Conservation (phyloP, 208 protist species). For the Leishmania gerbilli region DNA sequence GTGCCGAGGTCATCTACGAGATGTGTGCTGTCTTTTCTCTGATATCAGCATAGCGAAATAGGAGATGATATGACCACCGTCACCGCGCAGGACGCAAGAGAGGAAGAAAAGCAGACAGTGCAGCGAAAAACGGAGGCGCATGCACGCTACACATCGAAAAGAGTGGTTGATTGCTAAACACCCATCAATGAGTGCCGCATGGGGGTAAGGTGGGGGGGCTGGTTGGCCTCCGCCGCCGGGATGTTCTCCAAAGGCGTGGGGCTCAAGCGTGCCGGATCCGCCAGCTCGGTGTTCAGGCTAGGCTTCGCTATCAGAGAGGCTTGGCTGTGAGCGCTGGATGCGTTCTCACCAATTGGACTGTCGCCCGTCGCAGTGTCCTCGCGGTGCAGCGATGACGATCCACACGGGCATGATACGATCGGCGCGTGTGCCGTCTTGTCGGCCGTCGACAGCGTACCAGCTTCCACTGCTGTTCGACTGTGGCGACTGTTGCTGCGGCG, state of each 20-base stretch:
- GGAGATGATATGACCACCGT: neutral
- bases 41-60: neutral
- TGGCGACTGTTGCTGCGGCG: slow-evolving; percentile 8
- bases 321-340: neutral
- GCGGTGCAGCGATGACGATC: slow-evolving; percentile 13
- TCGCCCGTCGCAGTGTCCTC: neutral
- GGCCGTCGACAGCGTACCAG: slow-evolving; percentile 1
- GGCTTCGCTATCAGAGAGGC: neutral
- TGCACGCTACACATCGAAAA: neutral
- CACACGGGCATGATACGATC: slow-evolving; percentile 10
- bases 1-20: neutral
- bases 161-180: neutral
- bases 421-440: slow-evolving; percentile 18
- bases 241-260: slow-evolving; percentile 6
- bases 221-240: neutral
- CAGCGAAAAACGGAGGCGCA: neutral
- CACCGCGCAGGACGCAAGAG: neutral
- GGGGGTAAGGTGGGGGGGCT: neutral
- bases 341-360: neutral
- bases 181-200: neutral
- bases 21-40: neutral
- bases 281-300: slow-evolving; percentile 7
- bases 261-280: neutral
- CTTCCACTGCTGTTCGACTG: neutral
- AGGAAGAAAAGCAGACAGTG: neutral